These are phyloP conservation scores for Prunus kanzakura DNA, from an alignment of 306 rosid genomes.

Conservation along the genomic window DNA sequence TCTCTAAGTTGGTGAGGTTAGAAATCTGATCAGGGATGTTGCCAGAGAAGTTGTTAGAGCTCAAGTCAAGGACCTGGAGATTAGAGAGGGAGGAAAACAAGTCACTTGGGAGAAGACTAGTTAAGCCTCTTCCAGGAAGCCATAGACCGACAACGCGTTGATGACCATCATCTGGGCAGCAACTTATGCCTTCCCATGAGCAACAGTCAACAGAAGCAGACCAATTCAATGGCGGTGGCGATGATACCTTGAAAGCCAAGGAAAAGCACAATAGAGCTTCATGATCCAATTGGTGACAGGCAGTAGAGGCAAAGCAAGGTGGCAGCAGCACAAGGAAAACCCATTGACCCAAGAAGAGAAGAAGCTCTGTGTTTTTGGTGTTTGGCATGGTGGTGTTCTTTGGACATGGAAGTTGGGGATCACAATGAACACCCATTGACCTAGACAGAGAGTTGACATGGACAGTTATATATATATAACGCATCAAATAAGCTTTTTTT, in stretches of 20 bases:
- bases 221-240: not conserved
- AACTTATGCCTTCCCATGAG: not conserved
- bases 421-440: too few relatives aligned
- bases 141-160: not conserved
- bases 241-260: not conserved
- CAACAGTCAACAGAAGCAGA: not conserved
- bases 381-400: too few relatives aligned
- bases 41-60: conserved; percentile 65
- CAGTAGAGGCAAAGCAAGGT: not conserved
- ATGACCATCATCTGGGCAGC: not conserved
- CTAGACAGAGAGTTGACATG: too few relatives aligned
- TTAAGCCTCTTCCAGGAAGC: not conserved
- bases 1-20: conserved; percentile 70
- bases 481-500: too few relatives aligned
- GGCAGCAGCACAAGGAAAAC: not conserved
- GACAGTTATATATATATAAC: too few relatives aligned
- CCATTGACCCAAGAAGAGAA: not conserved
- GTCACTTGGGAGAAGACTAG: too few relatives aligned
- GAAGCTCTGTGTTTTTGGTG: not conserved
- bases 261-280: not conserved
- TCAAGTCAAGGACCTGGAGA: conserved; percentile 5
- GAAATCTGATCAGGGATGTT: conserved; percentile 62
- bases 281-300: not conserved
- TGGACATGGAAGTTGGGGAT: too few relatives aligned
- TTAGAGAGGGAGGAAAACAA: not conserved